phyloP scores from a whole-genome alignment of 1,139 yeast genomes.

The Pichia inconspicua region DNA sequence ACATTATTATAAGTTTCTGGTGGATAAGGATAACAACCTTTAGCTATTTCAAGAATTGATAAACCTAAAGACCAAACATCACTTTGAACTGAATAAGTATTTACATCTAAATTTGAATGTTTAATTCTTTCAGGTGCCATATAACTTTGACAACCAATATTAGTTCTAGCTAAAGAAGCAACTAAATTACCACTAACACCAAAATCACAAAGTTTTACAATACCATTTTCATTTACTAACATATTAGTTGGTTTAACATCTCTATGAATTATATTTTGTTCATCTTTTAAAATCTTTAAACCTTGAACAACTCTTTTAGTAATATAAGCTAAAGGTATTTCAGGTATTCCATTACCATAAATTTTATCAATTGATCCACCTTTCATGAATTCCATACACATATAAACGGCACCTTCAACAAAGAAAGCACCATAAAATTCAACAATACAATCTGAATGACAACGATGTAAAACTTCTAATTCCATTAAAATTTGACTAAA shows the following conservation, averaged over 20 bases:
- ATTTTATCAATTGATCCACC: slow-evolving; percentile 91
- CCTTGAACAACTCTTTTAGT: slow-evolving; percentile 80
- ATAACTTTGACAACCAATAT: slow-evolving; percentile 95
- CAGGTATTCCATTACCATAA: slow-evolving; percentile 64
- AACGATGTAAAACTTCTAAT: slow-evolving; percentile 83
- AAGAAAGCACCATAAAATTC: slow-evolving; percentile 97
- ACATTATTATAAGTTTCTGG: slow-evolving; percentile 87
- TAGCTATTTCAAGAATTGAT: slow-evolving; percentile 80
- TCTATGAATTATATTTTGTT: slow-evolving; percentile 88
- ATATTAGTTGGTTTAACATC: slow-evolving; percentile 97
- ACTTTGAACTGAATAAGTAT: slow-evolving; percentile 85
- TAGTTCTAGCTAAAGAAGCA: slow-evolving; percentile 91
- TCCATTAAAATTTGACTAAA: slow-evolving; percentile 95
- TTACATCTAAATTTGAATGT: slow-evolving; percentile 52
- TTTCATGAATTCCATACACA: slow-evolving; percentile 98
- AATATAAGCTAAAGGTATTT: slow-evolving; percentile 73
- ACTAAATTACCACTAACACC: slow-evolving; percentile 95
- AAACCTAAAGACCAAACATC: slow-evolving; percentile 96
- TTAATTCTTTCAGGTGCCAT: slow-evolving; percentile 98
- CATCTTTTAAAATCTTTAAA: slow-evolving; percentile 73
- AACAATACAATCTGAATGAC: slow-evolving; percentile 83
- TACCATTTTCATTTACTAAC: slow-evolving; percentile 70
- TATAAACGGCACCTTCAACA: slow-evolving; percentile 95
- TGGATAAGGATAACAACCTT: slow-evolving; percentile 91
- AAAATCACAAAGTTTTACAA: slow-evolving; percentile 88